Evolutionary conservation across 306 rosid species (phyloP), one percentile per base, ranked within the genome.

Genomic region (Gynostemma pentaphyllum): DNA sequence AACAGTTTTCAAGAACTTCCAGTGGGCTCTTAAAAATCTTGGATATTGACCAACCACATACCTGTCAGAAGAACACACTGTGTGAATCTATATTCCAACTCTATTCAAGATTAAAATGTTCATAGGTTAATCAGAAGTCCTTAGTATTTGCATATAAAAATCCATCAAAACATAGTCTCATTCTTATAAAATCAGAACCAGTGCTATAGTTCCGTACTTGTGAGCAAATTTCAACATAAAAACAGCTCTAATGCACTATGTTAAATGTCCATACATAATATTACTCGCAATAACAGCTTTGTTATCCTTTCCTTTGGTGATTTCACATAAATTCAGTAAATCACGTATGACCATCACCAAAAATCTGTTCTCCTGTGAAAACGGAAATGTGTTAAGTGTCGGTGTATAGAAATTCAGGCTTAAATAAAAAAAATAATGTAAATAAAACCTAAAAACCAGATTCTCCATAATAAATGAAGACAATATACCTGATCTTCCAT

Each of bases 331-430:
- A 74, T 94, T 94, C 67, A 94, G 75, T 30, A 94, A 84, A 80
- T 94, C 95, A 11, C 99, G 97, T 70, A 94, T 94, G 74, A 88
- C 99, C 99, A 94, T 88, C 67, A 94, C 99, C 90, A 94, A 94
- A 79, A 88, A 94, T 60, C 97, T 84, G 80, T 86, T 94, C 80
- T 94, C 99, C 99, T 94, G 94, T 53, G 69, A 68, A 42, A 69
- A 42, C 12, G 45, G 71, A 67, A 69, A 70, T 67, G 19, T 27
- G 64, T 60, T 30, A 78, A 68, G 60, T 53, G 65, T 67, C 63
- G 66, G 51, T 37, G 36, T 16, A 64, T 48, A 44, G 54, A 62
- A 62, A 27, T 27, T 42, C 54, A 9, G 18, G 28, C 16, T 3
- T 7, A 10, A 45, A 12, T n/a, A 3, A 44, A 45, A 28, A 46